Evolutionary conservation across 2,329 filamentous ascomycete species (phyloP).

Genomic region (Exutisphaerella laricina): DNA sequence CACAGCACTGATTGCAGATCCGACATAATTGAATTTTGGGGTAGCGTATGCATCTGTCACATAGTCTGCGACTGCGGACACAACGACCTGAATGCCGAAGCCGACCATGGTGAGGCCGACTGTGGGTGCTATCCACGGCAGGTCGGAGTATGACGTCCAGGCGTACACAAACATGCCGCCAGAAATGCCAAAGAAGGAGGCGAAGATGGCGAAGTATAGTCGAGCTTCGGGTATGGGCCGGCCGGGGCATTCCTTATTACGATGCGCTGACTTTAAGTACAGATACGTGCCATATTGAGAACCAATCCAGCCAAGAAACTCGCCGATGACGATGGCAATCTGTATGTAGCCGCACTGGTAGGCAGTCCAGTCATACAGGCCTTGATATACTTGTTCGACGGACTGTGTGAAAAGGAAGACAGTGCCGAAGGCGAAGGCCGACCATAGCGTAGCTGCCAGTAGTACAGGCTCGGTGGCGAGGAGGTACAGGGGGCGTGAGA

Average conservation of each 20-base stretch:
- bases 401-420: slow-evolving; percentile 49
- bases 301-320: slow-evolving; percentile 38
- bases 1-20: slow-evolving; percentile 45
- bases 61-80: slow-evolving; percentile 45
- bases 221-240: slow-evolving; percentile 42
- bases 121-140: slow-evolving; percentile 46
- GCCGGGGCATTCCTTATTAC: slow-evolving; percentile 35
- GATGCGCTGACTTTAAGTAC: slow-evolving; percentile 39
- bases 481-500: slow-evolving; percentile 35
- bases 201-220: slow-evolving; percentile 41
- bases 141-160: slow-evolving; percentile 41
- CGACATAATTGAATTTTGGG: slow-evolving; percentile 45
- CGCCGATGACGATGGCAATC: slow-evolving; percentile 42
- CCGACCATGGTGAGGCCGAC: slow-evolving; percentile 46
- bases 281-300: slow-evolving; percentile 32
- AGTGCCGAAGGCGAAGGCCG: slow-evolving; percentile 43
- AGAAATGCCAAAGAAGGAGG: slow-evolving; percentile 42
- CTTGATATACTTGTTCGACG: slow-evolving; percentile 39
- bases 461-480: slow-evolving; percentile 48
- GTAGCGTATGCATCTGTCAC: slow-evolving; percentile 46
- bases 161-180: slow-evolving; percentile 50
- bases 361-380: slow-evolving; percentile 38
- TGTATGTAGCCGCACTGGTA: slow-evolving; percentile 44
- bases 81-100: slow-evolving; percentile 45
- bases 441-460: slow-evolving; percentile 45